These are phyloP conservation scores for Euphrasia confusa DNA, from an alignment of 257 asterid species.

Conservation along the genomic window DNA sequence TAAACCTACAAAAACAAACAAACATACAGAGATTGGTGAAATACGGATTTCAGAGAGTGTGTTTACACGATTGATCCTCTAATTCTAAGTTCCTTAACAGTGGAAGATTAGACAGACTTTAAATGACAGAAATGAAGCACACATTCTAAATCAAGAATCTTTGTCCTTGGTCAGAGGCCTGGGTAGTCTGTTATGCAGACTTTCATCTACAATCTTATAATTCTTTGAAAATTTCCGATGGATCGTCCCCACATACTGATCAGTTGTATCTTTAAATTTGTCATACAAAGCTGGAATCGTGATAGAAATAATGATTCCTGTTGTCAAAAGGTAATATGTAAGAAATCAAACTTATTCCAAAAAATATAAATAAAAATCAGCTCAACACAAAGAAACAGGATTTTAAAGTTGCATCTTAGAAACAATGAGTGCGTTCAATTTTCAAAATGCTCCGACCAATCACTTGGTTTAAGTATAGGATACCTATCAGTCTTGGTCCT, in stretches of 20 bases:
- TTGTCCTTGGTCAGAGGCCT: conserved; percentile 50
- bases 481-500: not conserved
- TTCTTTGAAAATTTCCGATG: conserved; percentile 66
- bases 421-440: not conserved
- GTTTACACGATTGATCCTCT: conserved; percentile 15
- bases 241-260: conserved; percentile 57
- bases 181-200: conserved; percentile 64
- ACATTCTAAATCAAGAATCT: conserved; percentile 36
- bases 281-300: conserved; percentile 70
- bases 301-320: conserved; percentile 69
- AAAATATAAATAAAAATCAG: not conserved
- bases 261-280: conserved; percentile 62
- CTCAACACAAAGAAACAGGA: not conserved
- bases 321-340: conserved; percentile 20
- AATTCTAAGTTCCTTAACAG: conserved; percentile 4
- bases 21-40: not conserved
- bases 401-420: not conserved
- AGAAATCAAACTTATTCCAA: conserved; percentile 14
- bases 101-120: not conserved
- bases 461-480: conserved; percentile 7
- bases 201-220: conserved; percentile 77
- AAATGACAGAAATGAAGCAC: conserved; percentile 13
- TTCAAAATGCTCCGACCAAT: not conserved
- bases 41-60: not conserved
- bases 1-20: not conserved